Evolutionary conservation across 257 asterid species (phyloP), one percentile per base, ranked within the genome.

Genomic region (Jaltomata sinuosa): DNA sequence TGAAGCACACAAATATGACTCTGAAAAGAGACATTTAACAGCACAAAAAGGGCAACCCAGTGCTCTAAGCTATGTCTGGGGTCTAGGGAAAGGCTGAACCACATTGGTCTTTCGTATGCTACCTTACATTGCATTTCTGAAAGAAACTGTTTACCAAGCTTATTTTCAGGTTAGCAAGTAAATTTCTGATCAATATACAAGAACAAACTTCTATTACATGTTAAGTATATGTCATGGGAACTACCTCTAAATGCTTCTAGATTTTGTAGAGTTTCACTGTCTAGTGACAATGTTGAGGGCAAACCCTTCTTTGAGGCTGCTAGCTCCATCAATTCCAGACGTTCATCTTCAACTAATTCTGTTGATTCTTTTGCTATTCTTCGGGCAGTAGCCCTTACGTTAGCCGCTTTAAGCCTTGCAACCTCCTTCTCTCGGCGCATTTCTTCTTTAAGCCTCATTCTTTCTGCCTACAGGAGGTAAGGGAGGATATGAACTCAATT

Each of bases 341-440:
- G 88, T 85, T 94, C 95, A 87, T 95, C 98, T 69, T 95, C 98
- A 16, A 94, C 86, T 86, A 95, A 86, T 77, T 95, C 98, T 71
- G 82, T 83, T 25, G 98, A 92, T 87, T 92, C 98, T 87, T 95
- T 95, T 4, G 97, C 99, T 81, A 93, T 87, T 88, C 92, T 89
- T 59, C 99, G 97, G 79, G 98, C 97, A 55, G 91, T 89, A 45
- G 98, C 98, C 88, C 97, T 93, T 83, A 89, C 88, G 76, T 88
- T 92, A 87, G 98, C 99, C 85, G 98, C 95, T 93, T 89, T 93
- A 69, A 92, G 93, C 89, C 93, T 91, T n/a, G 95, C 95, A 80
- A 95, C 97, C 90, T 94, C 99, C 88, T 89, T 94, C 90, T 93
- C 97, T 85, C 86, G 91, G 65, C 97, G 95, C 91, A 89, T 87